phyloP scores from a whole-genome alignment of 2,329 filamentous ascomycete genomes.

The Colletotrichum cuscutae region DNA sequence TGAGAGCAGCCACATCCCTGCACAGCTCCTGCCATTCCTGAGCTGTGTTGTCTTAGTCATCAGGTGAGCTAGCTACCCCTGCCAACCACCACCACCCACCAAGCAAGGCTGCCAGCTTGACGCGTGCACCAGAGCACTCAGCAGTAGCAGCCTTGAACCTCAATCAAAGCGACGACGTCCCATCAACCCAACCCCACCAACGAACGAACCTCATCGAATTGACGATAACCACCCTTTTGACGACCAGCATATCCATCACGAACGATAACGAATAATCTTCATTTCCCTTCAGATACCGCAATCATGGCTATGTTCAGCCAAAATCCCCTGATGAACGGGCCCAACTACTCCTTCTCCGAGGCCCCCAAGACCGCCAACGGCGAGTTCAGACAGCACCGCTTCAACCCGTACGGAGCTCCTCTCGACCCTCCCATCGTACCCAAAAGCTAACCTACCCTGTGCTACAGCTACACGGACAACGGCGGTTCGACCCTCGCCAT shows the following conservation, averaged over 20 bases:
- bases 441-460: conserved; percentile 24
- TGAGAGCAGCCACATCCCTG: conserved; percentile 26
- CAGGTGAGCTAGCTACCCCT: conserved; percentile 45
- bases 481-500: conserved; percentile 97
- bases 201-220: conserved; percentile 32
- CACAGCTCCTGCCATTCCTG: conserved; percentile 21
- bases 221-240: neutral
- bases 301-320: conserved; percentile 76
- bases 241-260: neutral
- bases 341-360: conserved; percentile 76
- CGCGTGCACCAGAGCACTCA: conserved; percentile 47
- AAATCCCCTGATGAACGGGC: conserved; percentile 75
- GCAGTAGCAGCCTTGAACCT: conserved; percentile 24
- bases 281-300: conserved; percentile 35
- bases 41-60: conserved; percentile 52
- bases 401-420: conserved; percentile 80
- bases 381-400: conserved; percentile 78
- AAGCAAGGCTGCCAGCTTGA: conserved; percentile 64
- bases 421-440: neutral
- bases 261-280: neutral
- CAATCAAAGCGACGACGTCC: conserved; percentile 25
- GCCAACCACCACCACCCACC: conserved; percentile 35
- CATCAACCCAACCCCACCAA: conserved; percentile 23
- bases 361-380: conserved; percentile 63
- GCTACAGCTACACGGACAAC: conserved; percentile 91